Evolutionary conservation across 2,329 filamentous ascomycete genomes (phyloP), one percentile per base, ranked within the genome.

Genomic region (Fusarium sp.): DNA sequence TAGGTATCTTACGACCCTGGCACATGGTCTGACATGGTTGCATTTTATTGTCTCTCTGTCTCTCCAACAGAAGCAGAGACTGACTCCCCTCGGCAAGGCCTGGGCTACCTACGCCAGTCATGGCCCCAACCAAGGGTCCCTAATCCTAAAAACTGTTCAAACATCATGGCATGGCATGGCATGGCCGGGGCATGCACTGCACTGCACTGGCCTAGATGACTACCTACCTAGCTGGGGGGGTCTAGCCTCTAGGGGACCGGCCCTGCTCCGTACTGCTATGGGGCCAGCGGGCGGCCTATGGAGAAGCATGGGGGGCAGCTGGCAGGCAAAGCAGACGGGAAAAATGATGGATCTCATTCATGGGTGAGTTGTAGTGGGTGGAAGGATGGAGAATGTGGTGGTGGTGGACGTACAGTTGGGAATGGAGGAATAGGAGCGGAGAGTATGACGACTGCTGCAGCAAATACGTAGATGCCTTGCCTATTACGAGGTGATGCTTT

Each of bases 1-100:
- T 19, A 19, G 19, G 19, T 19, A 63, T 64, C 65, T 61, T 53
- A 69, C 63, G 63, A 69, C 63, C 69, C 69, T 61, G 45, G 68
- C 56, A 58, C 65, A 61, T 71, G 56, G 60, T 69, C 69, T 67
- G 69, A 70, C 69, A 69, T 67, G 69, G 67, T 69, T 70, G 63
- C 60, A 69, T 65, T 56, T 61, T 57, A 53, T 63, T 55, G 52
- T 40, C 52, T 34, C 13, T 36, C 41, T 55, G 52, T 40, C 52
- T 34, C 13, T 36, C 41, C 13, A 42, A 15, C 31, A 25, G 35
- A 12, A 24, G 22, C 29, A 31, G 29, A 31, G 11, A 31, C 29
- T 50, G 40, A 48, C 45, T 19, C 19, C 19, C 39, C 51, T 64
- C 41, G 45, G 53, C 58, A 58, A 62, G 64, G 52, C 48, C 61